Conservation (phyloP, 2,329 filamentous ascomycete species). For the Aspergillus latus region DNA sequence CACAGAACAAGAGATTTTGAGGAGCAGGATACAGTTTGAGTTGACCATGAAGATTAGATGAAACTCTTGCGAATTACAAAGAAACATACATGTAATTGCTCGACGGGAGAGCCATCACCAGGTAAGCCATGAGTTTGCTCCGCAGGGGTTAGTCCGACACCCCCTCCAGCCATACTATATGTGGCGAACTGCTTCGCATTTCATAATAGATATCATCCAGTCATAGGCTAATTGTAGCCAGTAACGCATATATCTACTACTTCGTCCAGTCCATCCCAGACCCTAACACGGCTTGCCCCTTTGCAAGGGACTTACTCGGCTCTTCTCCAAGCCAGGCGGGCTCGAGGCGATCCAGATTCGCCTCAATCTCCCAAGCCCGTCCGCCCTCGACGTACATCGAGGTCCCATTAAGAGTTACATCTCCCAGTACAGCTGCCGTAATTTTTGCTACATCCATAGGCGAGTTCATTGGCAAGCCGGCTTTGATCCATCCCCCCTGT, state of each 20-base stretch:
- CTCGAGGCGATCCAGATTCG: constrained; percentile 43
- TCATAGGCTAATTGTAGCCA: too few relatives aligned
- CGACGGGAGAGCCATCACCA: too few relatives aligned
- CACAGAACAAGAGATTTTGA: too few relatives aligned
- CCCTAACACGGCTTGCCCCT: constrained; percentile 35
- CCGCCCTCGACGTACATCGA: constrained; percentile 47
- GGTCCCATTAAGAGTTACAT: constrained; percentile 39
- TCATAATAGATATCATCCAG: too few relatives aligned
- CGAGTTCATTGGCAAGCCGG: constrained; percentile 41
- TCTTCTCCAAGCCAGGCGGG: constrained; percentile 46
- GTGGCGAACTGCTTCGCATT: too few relatives aligned
- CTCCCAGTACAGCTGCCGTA: constrained; percentile 37
- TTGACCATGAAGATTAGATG: too few relatives aligned
- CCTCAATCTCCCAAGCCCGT: constrained; percentile 47
- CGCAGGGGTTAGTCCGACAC: too few relatives aligned
- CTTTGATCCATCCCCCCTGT: constrained; percentile 36
- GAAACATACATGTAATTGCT: too few relatives aligned
- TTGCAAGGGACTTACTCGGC: constrained; percentile 33
- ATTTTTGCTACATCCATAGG: constrained; percentile 43
- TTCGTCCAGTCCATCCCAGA: background rate
- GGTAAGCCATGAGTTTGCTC: too few relatives aligned
- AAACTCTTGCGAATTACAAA: too few relatives aligned
- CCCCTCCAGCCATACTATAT: too few relatives aligned
- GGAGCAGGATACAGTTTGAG: too few relatives aligned
- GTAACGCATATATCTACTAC: background rate